These are phyloP conservation scores for Colletotrichum neosansevieriae DNA, from an alignment of 2,329 filamentous ascomycete species.

Conservation along the genomic window DNA sequence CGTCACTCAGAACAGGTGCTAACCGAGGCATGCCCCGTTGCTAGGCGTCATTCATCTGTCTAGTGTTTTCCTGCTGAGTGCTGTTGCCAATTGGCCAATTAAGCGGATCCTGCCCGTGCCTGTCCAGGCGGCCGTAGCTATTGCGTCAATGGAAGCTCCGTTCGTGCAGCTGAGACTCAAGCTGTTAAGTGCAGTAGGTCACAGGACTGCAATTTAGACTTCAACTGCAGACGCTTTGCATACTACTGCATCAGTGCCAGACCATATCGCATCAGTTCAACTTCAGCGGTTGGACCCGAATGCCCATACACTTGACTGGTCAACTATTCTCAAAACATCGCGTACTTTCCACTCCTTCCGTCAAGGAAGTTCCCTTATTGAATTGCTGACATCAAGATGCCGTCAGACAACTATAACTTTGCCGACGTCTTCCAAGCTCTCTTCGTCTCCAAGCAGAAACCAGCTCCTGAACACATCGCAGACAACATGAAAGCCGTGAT, in stretches of 20 bases:
- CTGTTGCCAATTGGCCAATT: slow-evolving; percentile 39
- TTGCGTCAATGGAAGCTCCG: slow-evolving; percentile 28
- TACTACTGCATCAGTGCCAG: slow-evolving; percentile 18
- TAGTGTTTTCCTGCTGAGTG: slow-evolving; percentile 1
- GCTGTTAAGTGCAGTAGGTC: slow-evolving; percentile 40
- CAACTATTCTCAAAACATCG: background rate
- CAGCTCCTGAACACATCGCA: slow-evolving; percentile 44
- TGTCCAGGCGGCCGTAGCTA: slow-evolving; percentile 20
- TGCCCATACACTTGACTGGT: slow-evolving; percentile 19
- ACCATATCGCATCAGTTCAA: slow-evolving; percentile 9
- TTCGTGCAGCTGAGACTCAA: slow-evolving; percentile 31
- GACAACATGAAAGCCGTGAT: slow-evolving; percentile 54
- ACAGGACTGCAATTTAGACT: slow-evolving; percentile 36
- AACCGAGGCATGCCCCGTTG: background rate
- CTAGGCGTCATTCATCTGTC: background rate
- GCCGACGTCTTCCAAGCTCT: slow-evolving; percentile 52
- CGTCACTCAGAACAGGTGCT: background rate
- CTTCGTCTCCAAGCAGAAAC: slow-evolving; percentile 54
- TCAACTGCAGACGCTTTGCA: slow-evolving; percentile 27
- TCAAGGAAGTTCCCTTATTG: background rate
- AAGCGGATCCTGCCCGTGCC: slow-evolving; percentile 36
- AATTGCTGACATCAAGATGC: slow-evolving; percentile 35
- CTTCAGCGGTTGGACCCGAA: slow-evolving; percentile 10
- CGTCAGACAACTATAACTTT: slow-evolving; percentile 48
- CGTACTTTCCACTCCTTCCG: background rate